phyloP scores from a whole-genome alignment of 2,329 filamentous ascomycete genomes.

The Penicillium sp. region DNA sequence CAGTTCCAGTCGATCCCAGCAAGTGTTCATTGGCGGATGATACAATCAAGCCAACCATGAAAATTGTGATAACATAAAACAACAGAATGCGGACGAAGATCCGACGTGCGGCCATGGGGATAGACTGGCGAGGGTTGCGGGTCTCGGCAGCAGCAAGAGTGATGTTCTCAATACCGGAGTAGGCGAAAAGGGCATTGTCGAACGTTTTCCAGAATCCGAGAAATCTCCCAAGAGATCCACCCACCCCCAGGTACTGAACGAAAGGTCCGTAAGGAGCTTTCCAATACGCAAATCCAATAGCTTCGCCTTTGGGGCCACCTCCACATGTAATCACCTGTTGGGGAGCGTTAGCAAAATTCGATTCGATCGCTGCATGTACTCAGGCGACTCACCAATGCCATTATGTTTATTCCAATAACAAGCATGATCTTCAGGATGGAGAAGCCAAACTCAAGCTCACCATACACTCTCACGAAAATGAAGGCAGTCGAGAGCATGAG shows the following conservation, averaged over 20 bases:
- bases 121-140: constrained; percentile 50
- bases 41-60: constrained; percentile 46
- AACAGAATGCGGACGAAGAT: constrained; percentile 57
- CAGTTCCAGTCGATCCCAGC: constrained; percentile 48
- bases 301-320: constrained; percentile 32
- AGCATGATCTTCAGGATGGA: constrained; percentile 60
- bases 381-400: constrained; percentile 44
- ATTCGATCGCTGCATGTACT: background rate
- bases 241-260: constrained; percentile 43
- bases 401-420: constrained; percentile 62
- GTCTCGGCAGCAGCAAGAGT: constrained; percentile 55
- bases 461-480: constrained; percentile 42
- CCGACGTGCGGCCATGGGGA: constrained; percentile 54
- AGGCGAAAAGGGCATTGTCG: constrained; percentile 26
- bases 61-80: constrained; percentile 58
- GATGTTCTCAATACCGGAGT: constrained; percentile 50
- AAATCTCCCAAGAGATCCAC: constrained; percentile 47
- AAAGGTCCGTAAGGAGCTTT: constrained; percentile 40
- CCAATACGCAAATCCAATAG: constrained; percentile 48
- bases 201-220: constrained; percentile 43
- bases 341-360: background rate
- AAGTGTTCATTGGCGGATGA: constrained; percentile 50
- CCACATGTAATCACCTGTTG: constrained; percentile 37
- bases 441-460: constrained; percentile 58
- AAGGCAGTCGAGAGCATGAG: constrained; percentile 38